phyloP scores from a whole-genome alignment of 148 eudicot species.

The Camellia japonica region DNA sequence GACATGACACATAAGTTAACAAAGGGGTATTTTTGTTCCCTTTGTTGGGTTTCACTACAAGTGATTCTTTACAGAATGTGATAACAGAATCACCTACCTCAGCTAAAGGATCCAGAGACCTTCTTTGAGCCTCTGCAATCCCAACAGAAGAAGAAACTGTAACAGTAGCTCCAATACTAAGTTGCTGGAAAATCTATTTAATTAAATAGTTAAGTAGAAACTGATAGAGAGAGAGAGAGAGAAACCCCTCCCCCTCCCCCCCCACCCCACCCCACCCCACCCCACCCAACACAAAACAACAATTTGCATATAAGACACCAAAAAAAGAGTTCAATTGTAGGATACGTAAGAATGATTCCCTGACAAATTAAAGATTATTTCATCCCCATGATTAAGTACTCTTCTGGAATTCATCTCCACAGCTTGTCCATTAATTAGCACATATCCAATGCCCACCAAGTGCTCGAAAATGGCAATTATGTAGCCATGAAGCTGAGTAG shows the following conservation, averaged over 20 bases:
- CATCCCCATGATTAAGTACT: background rate
- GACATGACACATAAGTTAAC: background rate
- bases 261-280: too few species aligned
- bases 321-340: background rate
- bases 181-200: background rate
- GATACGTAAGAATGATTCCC: background rate
- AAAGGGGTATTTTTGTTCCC: background rate
- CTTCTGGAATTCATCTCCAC: background rate
- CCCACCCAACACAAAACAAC: too few species aligned
- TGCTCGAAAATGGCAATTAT: background rate
- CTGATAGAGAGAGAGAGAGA: background rate
- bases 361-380: background rate
- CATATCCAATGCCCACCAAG: background rate
- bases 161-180: background rate
- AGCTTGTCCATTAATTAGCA: background rate
- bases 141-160: background rate
- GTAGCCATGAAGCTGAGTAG: background rate
- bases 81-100: background rate
- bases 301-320: background rate
- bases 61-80: background rate
- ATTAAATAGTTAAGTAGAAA: background rate
- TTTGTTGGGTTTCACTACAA: background rate
- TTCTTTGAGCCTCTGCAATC: background rate
- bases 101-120: background rate
- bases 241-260: too few species aligned